Evolutionary conservation across 257 asterid genomes (phyloP).

Genomic region (Leonotis leonurus): DNA sequence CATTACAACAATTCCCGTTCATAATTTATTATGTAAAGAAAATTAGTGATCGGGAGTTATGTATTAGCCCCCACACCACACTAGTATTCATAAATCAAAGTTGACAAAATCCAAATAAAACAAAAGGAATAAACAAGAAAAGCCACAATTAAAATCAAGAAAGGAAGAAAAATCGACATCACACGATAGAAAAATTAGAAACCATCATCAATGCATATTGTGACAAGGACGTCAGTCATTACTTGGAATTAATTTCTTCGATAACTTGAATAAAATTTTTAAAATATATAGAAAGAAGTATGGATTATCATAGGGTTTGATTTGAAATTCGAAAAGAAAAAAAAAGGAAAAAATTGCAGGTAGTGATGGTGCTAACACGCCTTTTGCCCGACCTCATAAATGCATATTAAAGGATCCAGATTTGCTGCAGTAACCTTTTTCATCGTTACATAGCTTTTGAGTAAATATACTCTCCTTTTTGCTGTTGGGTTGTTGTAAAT

Average conservation of each 20-base stretch:
- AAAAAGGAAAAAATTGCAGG: constrained; percentile 8
- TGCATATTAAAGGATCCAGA: constrained; percentile 67
- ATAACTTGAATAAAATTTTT: background rate
- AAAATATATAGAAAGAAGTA: constrained; percentile 7
- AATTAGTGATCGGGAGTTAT: no score
- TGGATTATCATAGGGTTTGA: no score
- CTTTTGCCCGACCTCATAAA: constrained; percentile 69
- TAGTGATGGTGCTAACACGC: constrained; percentile 40
- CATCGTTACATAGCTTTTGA: constrained; percentile 56
- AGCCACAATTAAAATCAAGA: background rate
- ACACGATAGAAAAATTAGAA: constrained; percentile 3
- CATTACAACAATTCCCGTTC: no score
- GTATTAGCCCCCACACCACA: no score
- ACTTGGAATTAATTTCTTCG: background rate
- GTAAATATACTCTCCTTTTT: constrained; percentile 54
- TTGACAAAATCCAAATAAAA: background rate
- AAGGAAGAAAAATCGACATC: background rate
- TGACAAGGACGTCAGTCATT: constrained; percentile 13
- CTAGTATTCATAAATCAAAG: no score
- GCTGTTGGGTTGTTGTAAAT: constrained; percentile 56
- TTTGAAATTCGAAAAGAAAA: constrained; percentile 45
- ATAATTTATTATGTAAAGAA: no score
- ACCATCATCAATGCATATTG: constrained; percentile 18
- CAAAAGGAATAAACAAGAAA: background rate
- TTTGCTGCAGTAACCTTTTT: constrained; percentile 66